Evolutionary conservation across 331 rosid genomes (phyloP), one percentile per base, ranked within the genome.

Genomic region (Phaseolus coccineus): DNA sequence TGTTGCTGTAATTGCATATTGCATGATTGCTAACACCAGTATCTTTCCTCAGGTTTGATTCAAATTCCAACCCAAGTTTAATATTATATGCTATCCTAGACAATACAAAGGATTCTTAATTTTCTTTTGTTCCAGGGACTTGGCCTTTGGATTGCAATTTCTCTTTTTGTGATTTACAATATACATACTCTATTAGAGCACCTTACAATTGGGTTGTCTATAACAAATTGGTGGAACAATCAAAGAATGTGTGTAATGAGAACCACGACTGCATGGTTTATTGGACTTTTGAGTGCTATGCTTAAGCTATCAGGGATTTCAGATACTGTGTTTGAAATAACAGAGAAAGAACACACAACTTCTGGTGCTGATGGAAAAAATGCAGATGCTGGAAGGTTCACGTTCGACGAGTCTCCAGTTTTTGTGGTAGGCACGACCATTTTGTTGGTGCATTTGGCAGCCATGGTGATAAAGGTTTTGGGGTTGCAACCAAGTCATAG

Each of bases 221-320:
- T 85, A 0, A 9, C 13, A 25, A 71, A 75, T 14, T 94, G 98
- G 95, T 88, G 98, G 98, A 94, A 94, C 46, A 91, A 88, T 79
- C 90, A 86, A 24, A 82, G 86, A 86, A 94, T 89, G 96, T 57
- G 73, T 16, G 83, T 87, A 65, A 85, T 94, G 47, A 84, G 5
- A 40, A 12, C 94, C 74, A 68, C 76, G 52, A 85, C 67, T 55
- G 87, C 91, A 19, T 90, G 80, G 85, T 56, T 85, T 8, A 71
- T 89, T 5, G 89, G 93, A 35, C 6, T 88, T 33, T 22, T 89
- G 14, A 55, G 81, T 58, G 82, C 86, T 6, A 58, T 88, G 35
- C 47, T 86, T 7, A 88, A 94, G 79, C 58, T 90, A 3, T 46
- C 81, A 0, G 88, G 97, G 24, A 48, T 88, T 46, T 87, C 93